These are phyloP conservation scores for Quercus gilva DNA, from an alignment of 306 rosid species.

Conservation along the genomic window DNA sequence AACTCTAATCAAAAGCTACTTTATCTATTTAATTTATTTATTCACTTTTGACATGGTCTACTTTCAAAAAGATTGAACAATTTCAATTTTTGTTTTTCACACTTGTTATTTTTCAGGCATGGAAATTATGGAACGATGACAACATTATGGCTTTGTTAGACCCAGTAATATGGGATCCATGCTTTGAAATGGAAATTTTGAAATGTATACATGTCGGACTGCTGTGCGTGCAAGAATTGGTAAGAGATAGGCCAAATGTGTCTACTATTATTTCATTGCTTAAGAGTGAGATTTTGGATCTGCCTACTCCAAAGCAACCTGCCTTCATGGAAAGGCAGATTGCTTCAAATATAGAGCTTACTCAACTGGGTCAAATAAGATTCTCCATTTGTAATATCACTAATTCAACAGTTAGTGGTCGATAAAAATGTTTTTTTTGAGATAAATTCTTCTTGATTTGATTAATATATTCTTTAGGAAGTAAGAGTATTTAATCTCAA, in stretches of 20 bases:
- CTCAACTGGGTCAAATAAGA: background rate
- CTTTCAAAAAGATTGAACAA: background rate
- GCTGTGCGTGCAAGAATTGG: slow-evolving; percentile 29
- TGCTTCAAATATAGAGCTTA: background rate
- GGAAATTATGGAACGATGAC: slow-evolving; percentile 31
- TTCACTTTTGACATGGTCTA: too few relatives aligned
- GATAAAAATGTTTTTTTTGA: too few relatives aligned
- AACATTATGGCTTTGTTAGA: slow-evolving; percentile 3
- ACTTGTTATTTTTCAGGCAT: slow-evolving; percentile 8
- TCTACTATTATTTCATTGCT: slow-evolving; percentile 23
- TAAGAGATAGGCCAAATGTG: slow-evolving; percentile 26
- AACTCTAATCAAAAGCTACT: too few relatives aligned
- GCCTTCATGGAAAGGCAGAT: slow-evolving; percentile 9
- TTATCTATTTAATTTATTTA: too few relatives aligned
- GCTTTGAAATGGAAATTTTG: background rate
- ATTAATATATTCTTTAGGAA: too few relatives aligned
- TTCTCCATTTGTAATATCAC: background rate
- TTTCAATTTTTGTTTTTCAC: too few relatives aligned
- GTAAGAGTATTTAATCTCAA: too few relatives aligned
- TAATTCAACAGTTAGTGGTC: too few relatives aligned
- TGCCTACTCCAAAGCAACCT: slow-evolving; percentile 18
- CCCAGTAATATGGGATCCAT: background rate
- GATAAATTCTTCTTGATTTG: too few relatives aligned
- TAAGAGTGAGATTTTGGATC: slow-evolving; percentile 13
- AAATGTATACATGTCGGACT: slow-evolving; percentile 36